Conservation (phyloP, 768 basidiomycete species). For the Wakefieldia striispora region DNA sequence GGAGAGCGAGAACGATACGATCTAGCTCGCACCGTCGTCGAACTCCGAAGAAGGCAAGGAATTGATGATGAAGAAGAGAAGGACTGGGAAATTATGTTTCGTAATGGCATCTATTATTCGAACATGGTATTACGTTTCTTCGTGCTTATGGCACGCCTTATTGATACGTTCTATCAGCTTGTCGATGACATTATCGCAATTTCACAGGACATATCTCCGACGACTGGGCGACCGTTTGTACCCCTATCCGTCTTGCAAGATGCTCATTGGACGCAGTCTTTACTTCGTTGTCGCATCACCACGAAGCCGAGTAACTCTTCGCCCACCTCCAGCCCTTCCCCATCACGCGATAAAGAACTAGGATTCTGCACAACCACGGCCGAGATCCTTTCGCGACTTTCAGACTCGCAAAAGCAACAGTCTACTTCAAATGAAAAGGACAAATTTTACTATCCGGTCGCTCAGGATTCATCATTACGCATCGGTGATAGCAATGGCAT, state of each 20-base stretch:
- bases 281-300: conserved; percentile 61
- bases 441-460: conserved; percentile 60
- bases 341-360: conserved; percentile 55
- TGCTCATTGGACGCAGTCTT: conserved; percentile 76
- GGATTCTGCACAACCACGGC: conserved; percentile 56
- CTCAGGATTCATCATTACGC: conserved; percentile 66
- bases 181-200: conserved; percentile 78
- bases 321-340: conserved; percentile 37
- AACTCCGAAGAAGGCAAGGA: conserved; percentile 60
- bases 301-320: conserved; percentile 31
- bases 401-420: conserved; percentile 17
- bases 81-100: conserved; percentile 70
- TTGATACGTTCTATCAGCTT: conserved; percentile 41
- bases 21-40: conserved; percentile 71
- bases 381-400: conserved; percentile 43
- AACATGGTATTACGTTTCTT: conserved; percentile 63
- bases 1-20: conserved; percentile 80
- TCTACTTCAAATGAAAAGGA: conserved; percentile 19
- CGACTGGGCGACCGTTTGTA: conserved; percentile 67
- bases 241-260: conserved; percentile 65
- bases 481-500: conserved; percentile 67
- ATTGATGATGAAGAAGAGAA: conserved; percentile 61
- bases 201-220: conserved; percentile 71
- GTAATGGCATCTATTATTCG: conserved; percentile 75
- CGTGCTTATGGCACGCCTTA: not conserved